Conservation (phyloP, 495 filamentous ascomycete genomes). For the Podospora anserina region DNA sequence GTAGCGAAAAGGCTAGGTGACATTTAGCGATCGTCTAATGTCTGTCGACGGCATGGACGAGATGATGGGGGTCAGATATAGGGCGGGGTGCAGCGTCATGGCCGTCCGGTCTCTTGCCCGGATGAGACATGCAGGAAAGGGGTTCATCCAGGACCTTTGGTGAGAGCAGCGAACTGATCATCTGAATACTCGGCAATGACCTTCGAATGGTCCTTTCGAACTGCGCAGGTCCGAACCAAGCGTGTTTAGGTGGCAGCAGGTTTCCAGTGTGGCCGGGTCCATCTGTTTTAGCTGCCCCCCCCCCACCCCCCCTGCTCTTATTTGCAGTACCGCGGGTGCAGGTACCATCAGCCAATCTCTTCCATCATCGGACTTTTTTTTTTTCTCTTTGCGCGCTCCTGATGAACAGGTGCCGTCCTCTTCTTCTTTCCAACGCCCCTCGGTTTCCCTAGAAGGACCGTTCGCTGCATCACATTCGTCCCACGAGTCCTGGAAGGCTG, state of each 20-base stretch:
- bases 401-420: conserved; percentile 12
- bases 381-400: conserved; percentile 19
- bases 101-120: neutral
- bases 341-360: conserved; percentile 28
- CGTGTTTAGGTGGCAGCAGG: conserved; percentile 19
- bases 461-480: neutral
- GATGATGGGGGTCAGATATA: neutral
- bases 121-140: neutral
- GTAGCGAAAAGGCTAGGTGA: neutral
- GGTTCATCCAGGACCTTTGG: neutral
- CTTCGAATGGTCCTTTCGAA: neutral
- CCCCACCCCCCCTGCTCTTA: conserved; percentile 17
- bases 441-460: conserved; percentile 7
- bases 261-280: conserved; percentile 10
- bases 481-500: conserved; percentile 9
- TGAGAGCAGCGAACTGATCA: neutral
- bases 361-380: neutral
- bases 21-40: neutral
- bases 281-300: conserved; percentile 17
- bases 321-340: conserved; percentile 16
- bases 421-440: conserved; percentile 18
- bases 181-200: neutral
- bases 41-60: neutral
- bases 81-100: neutral
- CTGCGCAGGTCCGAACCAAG: conserved; percentile 7